Conservation (phyloP, 352 stramenopile genomes). For the Pythium biforme region DNA sequence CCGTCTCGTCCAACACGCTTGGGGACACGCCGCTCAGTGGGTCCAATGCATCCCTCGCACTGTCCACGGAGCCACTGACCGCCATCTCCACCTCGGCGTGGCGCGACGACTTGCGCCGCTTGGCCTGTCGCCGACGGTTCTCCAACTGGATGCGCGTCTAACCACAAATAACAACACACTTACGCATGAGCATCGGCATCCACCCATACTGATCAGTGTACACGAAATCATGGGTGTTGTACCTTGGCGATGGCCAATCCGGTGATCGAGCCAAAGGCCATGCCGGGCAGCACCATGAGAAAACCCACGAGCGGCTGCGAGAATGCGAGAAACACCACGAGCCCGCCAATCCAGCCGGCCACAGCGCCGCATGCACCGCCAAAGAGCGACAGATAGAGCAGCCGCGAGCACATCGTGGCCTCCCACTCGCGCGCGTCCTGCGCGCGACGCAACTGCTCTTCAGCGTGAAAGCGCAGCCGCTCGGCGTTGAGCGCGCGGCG, state of each 20-base stretch:
- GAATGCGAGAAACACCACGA: conserved; percentile 51
- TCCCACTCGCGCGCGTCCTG: conserved; percentile 53
- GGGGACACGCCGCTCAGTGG: conserved; percentile 33
- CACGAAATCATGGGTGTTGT: neutral
- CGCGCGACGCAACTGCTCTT: conserved; percentile 48
- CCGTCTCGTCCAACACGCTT: conserved; percentile 11
- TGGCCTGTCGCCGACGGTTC: conserved; percentile 42
- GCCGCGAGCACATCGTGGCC: conserved; percentile 38
- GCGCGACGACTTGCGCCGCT: conserved; percentile 31
- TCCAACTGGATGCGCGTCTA: conserved; percentile 58
- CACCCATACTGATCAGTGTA: neutral
- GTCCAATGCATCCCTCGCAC: conserved; percentile 28
- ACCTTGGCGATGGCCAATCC: conserved; percentile 63
- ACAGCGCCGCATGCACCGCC: conserved; percentile 46
- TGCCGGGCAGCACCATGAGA: conserved; percentile 60
- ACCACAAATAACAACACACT: neutral
- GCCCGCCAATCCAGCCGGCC: conserved; percentile 46
- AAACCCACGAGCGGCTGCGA: conserved; percentile 61
- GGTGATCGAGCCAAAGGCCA: conserved; percentile 43
- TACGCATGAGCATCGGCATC: neutral
- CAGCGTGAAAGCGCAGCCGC: conserved; percentile 59
- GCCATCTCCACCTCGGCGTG: conserved; percentile 62
- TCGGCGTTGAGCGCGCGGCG: conserved; percentile 68
- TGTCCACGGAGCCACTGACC: conserved; percentile 35
- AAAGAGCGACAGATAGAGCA: conserved; percentile 60